phyloP scores from a whole-genome alignment of 352 stramenopile genomes.

The Peronospora belbahrii region DNA sequence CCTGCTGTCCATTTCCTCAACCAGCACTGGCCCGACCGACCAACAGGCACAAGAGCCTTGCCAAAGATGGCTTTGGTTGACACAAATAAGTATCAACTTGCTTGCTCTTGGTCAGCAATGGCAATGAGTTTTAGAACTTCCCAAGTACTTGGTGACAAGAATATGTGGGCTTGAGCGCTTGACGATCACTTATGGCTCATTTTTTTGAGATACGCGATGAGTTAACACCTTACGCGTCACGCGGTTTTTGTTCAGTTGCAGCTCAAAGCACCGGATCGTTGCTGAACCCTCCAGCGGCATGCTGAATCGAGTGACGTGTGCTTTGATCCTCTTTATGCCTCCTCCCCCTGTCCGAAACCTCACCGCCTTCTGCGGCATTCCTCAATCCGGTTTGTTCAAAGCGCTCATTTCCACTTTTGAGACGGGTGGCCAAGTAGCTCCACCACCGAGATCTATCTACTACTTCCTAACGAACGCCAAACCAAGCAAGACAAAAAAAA shows the following conservation, averaged over 20 bases:
- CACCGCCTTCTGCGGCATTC: constrained; percentile 23
- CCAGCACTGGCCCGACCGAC: constrained; percentile 10
- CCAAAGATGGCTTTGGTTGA: constrained; percentile 15
- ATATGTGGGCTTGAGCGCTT: neutral
- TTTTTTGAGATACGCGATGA: constrained; percentile 16
- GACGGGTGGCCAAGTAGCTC: constrained; percentile 4
- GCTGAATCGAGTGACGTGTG: constrained; percentile 26
- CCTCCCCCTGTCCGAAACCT: constrained; percentile 24
- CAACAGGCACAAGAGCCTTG: constrained; percentile 9
- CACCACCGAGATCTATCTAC: neutral
- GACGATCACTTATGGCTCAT: constrained; percentile 22
- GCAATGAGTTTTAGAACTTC: neutral
- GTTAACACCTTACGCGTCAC: constrained; percentile 7
- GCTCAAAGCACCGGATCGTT: constrained; percentile 31
- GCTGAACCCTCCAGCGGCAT: constrained; percentile 26
- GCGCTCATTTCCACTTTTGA: constrained; percentile 16
- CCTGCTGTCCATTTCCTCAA: constrained; percentile 22
- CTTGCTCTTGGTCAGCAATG: neutral
- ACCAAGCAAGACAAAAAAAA: constrained; percentile 1
- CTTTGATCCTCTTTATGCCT: constrained; percentile 4
- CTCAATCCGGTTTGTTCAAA: constrained; percentile 13
- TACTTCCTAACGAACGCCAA: neutral
- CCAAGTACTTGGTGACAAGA: neutral
- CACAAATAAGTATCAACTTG: constrained; percentile 17
- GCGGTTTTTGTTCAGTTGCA: constrained; percentile 26